Evolutionary conservation across 805 yeast genomes (phyloP), one percentile per base, ranked within the genome.

Genomic region (Cyberlindnera mississippiensis): DNA sequence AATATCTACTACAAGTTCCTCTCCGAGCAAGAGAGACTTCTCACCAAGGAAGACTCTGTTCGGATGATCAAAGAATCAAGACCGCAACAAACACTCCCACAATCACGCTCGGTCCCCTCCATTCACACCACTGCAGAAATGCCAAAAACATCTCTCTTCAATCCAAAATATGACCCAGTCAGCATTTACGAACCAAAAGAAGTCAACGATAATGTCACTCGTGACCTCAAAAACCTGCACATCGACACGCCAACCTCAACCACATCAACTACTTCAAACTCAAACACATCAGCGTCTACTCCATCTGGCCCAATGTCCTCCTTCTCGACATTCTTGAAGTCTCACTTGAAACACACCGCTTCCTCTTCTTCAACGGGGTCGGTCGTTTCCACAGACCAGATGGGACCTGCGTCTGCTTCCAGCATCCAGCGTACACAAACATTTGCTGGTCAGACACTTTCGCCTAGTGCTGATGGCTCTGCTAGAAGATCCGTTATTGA

Each of bases 1-100:
- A 63, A 63, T 31, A 55, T 62, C 15, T 63, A 63, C 41, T 52
- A 56, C 38, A 57, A 60, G 31, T 63, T 58, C 38, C 22, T 60
- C 28, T 38, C 51, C 4, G 45, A 51, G 27, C 55, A 55, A 30
- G 59, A 55, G 38, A 45, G 20, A 31, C 30, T 45, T 7, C 31
- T 45, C n/a, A 16, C 41, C 12, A 42, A 42, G 17, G 49, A 44
- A 7, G 44, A 44, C 19, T 30, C 39, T 8, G 6, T 26, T 2
- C 17, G 33, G 17, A 37, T 37, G 27, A 34, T 35, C 12, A 31
- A 29, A 8, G 38, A 35, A 8, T 27, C 29, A 11, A 27, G 14
- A 27, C 7, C 13, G 12, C 29, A 27, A 13, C 14, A 27, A 27
- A 13, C 14, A 6, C 4, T 13, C 29, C 29, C 29, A 27, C 14